Evolutionary conservation across 2,329 filamentous ascomycete species (phyloP).

Genomic region (Fusarium hainanense): DNA sequence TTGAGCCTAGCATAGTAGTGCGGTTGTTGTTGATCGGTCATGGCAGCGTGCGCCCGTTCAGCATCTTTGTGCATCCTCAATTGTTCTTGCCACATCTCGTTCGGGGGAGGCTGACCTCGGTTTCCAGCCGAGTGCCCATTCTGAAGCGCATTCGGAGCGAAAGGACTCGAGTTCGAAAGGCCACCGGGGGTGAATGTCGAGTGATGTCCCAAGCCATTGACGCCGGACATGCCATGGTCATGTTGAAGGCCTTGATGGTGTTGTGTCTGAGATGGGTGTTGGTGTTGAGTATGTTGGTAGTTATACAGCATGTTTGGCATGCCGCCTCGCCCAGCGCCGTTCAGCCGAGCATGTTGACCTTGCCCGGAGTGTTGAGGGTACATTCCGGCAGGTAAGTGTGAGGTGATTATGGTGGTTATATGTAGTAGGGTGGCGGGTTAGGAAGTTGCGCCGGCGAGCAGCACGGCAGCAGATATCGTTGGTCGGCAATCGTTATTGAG

Average conservation of each 20-base stretch:
- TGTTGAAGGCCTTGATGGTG: slow-evolving; percentile 70
- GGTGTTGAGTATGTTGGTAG: slow-evolving; percentile 71
- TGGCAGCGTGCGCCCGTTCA: slow-evolving; percentile 77
- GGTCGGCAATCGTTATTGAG: slow-evolving; percentile 35
- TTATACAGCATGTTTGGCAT: slow-evolving; percentile 75
- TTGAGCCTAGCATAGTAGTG: slow-evolving; percentile 79
- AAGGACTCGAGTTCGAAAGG: slow-evolving; percentile 72
- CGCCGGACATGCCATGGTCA: slow-evolving; percentile 65
- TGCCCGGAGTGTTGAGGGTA: slow-evolving; percentile 74
- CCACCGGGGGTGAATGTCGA: slow-evolving; percentile 53
- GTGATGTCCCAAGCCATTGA: slow-evolving; percentile 64
- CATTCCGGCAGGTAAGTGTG: slow-evolving; percentile 63
- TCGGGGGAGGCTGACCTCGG: slow-evolving; percentile 64
- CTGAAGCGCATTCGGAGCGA: slow-evolving; percentile 64
- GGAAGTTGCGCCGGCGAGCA: slow-evolving; percentile 45
- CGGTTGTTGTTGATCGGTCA: slow-evolving; percentile 72
- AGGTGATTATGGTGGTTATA: slow-evolving; percentile 30
- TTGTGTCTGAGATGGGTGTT: slow-evolving; percentile 73
- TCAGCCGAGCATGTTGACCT: slow-evolving; percentile 80
- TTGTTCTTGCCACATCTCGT: slow-evolving; percentile 89
- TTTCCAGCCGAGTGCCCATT: slow-evolving; percentile 66
- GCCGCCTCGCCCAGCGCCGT: slow-evolving; percentile 68
- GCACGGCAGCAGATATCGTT: slow-evolving; percentile 44
- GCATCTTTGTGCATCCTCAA: slow-evolving; percentile 82
- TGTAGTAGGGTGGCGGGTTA: slow-evolving; percentile 29